A percentile compares a stretch with the other conserved stretches of the same genome.
Conservation (phyloP, 352 stramenopile genomes). For the Pythium pyrilobum region DNA sequence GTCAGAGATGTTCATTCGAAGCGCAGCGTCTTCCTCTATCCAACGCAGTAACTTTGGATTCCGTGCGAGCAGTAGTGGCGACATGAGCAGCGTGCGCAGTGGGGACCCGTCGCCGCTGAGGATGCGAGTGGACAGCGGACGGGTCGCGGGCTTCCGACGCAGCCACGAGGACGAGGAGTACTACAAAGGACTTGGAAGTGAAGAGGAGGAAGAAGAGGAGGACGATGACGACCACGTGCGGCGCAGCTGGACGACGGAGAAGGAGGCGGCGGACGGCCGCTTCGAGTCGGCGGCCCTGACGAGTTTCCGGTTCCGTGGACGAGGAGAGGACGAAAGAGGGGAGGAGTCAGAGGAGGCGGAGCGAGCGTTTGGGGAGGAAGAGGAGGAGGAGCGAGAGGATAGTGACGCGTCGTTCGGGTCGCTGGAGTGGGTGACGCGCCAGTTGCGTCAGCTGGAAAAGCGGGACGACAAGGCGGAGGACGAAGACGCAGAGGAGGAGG, state of each 20-base stretch:
- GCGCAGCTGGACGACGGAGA: slow-evolving; percentile 21
- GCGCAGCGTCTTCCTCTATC: neutral
- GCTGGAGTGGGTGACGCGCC: slow-evolving; percentile 21
- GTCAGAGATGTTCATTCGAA: neutral
- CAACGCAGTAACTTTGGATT: slow-evolving; percentile 10
- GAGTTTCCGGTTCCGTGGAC: slow-evolving; percentile 8
- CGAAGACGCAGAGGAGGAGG: slow-evolving; percentile 9
- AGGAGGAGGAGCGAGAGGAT: slow-evolving; percentile 7
- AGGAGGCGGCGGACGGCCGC: neutral
- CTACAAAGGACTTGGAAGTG: neutral
- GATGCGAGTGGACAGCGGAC: neutral
- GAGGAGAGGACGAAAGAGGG: neutral
- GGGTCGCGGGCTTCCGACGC: slow-evolving; percentile 4
- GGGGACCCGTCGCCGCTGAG: neutral
- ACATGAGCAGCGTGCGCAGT: slow-evolving; percentile 6
- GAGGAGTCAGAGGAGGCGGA: slow-evolving; percentile 1
- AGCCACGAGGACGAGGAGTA: slow-evolving; percentile 2
- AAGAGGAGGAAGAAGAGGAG: slow-evolving; percentile 22
- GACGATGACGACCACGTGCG: slow-evolving; percentile 22
- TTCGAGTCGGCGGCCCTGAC: neutral
- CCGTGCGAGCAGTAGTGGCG: slow-evolving; percentile 10
- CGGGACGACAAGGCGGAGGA: neutral
- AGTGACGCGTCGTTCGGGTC: slow-evolving; percentile 22
- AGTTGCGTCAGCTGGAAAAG: slow-evolving; percentile 16
- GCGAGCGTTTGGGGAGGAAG: neutral